Conservation (phyloP, 352 stramenopile species). For the Plasmopara halstedii region DNA sequence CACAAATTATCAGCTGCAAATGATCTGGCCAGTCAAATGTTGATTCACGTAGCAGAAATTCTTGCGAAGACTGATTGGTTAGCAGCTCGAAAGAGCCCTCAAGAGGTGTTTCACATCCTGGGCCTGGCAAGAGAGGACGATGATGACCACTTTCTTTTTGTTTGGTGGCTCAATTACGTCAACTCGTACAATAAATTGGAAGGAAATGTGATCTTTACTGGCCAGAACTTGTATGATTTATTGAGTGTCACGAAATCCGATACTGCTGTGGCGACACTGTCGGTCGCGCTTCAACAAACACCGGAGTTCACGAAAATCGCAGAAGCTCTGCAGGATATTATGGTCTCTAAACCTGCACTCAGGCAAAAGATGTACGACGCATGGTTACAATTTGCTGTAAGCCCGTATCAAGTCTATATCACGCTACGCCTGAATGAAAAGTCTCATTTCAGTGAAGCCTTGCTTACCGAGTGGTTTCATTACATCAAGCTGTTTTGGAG, state of each 20-base stretch:
- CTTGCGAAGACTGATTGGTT: neutral
- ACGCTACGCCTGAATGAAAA: neutral
- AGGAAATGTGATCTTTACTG: neutral
- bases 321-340: neutral
- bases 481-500: neutral
- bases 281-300: neutral
- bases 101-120: neutral
- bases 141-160: neutral
- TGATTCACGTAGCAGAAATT: neutral
- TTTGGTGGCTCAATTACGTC: neutral
- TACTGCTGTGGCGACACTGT: neutral
- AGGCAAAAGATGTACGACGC: neutral
- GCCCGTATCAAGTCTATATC: neutral
- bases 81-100: neutral
- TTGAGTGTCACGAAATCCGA: neutral
- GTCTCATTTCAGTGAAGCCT: conserved; percentile 2
- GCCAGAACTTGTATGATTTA: neutral
- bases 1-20: neutral
- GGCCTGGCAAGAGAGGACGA: neutral
- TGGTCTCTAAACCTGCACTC: neutral
- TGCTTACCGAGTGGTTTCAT: conserved; percentile 1
- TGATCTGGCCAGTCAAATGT: neutral
- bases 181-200: neutral
- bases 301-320: neutral
- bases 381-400: neutral